A percentile compares a stretch with the other conserved stretches of the same genome.
phyloP scores from a whole-genome alignment of 352 stramenopile genomes.

The Globisporangium echinulatum region DNA sequence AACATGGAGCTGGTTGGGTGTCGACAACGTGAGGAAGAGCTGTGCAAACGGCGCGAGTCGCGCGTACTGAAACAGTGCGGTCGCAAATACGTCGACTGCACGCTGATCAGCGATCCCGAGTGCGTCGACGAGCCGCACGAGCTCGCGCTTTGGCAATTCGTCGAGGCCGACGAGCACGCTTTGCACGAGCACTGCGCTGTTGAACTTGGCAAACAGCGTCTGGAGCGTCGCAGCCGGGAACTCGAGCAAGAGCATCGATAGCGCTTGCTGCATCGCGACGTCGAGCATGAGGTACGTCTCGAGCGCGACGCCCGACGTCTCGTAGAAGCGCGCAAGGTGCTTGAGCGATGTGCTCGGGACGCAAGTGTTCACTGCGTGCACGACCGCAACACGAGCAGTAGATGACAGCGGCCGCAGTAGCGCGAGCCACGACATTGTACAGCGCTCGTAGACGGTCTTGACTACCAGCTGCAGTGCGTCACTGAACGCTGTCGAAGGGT shows the following conservation, averaged over 20 bases:
- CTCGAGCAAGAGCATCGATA: slow-evolving; percentile 33
- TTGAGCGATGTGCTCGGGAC: slow-evolving; percentile 30
- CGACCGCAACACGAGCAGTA: slow-evolving; percentile 21
- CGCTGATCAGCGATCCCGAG: slow-evolving; percentile 24
- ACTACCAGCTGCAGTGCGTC: slow-evolving; percentile 29
- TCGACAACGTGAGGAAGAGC: slow-evolving; percentile 36
- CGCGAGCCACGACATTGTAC: slow-evolving; percentile 36
- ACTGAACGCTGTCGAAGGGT: slow-evolving; percentile 11
- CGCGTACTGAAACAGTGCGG: slow-evolving; percentile 27
- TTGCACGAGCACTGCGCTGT: slow-evolving; percentile 31
- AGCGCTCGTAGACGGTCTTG: slow-evolving; percentile 35
- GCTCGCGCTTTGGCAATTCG: slow-evolving; percentile 33
- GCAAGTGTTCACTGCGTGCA: slow-evolving; percentile 15
- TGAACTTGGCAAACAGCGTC: slow-evolving; percentile 48
- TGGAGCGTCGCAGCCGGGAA: slow-evolving; percentile 48
- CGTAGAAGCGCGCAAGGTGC: slow-evolving; percentile 50
- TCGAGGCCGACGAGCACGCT: slow-evolving; percentile 27
- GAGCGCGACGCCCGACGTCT: slow-evolving; percentile 31
- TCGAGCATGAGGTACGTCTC: slow-evolving; percentile 38
- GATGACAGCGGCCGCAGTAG: slow-evolving; percentile 30
- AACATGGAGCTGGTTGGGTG: slow-evolving; percentile 27
- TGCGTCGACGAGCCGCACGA: slow-evolving; percentile 42
- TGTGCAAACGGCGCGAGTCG: slow-evolving; percentile 24
- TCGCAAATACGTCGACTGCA: slow-evolving; percentile 34
- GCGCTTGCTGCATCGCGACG: slow-evolving; percentile 14